Evolutionary conservation across 2,329 filamentous ascomycete species (phyloP), one percentile per base, ranked within the genome.

Genomic region (Aspergillus pseudoglaucus): DNA sequence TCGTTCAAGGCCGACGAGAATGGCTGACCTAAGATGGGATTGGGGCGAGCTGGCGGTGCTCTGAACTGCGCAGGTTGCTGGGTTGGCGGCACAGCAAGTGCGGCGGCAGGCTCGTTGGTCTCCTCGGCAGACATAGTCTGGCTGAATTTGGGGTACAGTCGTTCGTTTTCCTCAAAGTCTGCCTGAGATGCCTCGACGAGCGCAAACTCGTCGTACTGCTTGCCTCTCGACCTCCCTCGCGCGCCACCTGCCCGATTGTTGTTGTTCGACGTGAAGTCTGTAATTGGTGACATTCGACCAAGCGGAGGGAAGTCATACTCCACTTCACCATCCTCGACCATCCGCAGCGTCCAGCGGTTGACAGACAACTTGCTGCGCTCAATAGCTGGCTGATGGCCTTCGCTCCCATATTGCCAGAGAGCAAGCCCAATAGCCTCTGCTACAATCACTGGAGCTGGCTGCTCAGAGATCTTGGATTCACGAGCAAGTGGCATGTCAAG

Each of bases 191-290:
- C 82, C 58, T 82, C 76, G 1, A 84, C 81, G 1, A 85, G 71
- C 15, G 79, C 82, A 59, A 85, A 85, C 53, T 84, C 82, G 56
- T 85, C 82, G 67, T 81, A 84, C 1, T 80, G 80, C 59, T 82
- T 83, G 40, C 82, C 82, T 49, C 81, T 70, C 39, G 78, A 76
- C 44, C 82, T 70, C 5, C 78, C 75, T 46, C 81, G 73, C 45
- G 75, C 57, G 14, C 65, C 68, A 20, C 64, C 78, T 23, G 78
- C 78, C 37, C 81, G 75, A 53, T 82, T 84, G 60, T 85, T 85
- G 61, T 85, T 85, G 66, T 84, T 85, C 2, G 79, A 83, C 0
- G 82, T 83, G 57, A 85, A 85, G 57, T 84, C 81, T 3, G 75
- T 74, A 46, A 84, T 74, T 1, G 79, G 76, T 53, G 77, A 74